These are phyloP conservation scores for Corylus americana DNA, from an alignment of 306 rosid genomes.

Conservation along the genomic window DNA sequence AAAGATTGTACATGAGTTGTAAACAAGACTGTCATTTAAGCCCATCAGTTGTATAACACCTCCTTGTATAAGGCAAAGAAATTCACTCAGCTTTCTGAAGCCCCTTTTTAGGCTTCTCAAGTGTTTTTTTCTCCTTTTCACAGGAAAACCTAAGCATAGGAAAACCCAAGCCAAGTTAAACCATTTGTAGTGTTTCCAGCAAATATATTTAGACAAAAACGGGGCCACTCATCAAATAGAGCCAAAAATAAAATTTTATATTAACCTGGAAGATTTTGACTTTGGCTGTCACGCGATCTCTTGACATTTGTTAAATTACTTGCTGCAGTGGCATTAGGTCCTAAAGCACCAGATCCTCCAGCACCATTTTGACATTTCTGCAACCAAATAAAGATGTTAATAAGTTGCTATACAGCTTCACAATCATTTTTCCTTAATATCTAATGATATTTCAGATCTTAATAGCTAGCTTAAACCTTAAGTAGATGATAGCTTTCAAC, in stretches of 20 bases:
- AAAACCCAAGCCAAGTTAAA: neutral
- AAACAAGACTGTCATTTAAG: neutral
- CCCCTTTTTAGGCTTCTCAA: neutral
- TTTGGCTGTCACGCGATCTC: slow-evolving; percentile 59
- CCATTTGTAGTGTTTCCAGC: neutral
- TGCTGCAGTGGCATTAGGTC: slow-evolving; percentile 42
- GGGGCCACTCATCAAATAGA: neutral
- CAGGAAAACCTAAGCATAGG: neutral
- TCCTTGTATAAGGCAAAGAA: neutral
- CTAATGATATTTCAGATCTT: slow-evolving; percentile 6
- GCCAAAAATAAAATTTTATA: slow-evolving; percentile 24
- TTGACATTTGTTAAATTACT: slow-evolving; percentile 49
- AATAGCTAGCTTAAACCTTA: slow-evolving; percentile 59
- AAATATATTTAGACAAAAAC: slow-evolving; percentile 1
- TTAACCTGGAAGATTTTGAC: slow-evolving; percentile 76
- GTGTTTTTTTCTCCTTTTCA: neutral
- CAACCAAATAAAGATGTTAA: slow-evolving; percentile 33
- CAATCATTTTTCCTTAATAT: slow-evolving; percentile 2
- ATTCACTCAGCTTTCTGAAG: neutral
- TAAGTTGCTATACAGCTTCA: slow-evolving; percentile 10
- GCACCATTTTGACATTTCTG: slow-evolving; percentile 58
- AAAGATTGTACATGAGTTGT: neutral
- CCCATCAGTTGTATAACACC: neutral
- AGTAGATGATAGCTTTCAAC: slow-evolving; percentile 66
- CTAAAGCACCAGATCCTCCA: slow-evolving; percentile 48